Percentiles rank a stretch among this genome's conserved stretches.
Evolutionary conservation across 1,284 basidiomycete species (phyloP).

Genomic region (Porodaedalea pini): DNA sequence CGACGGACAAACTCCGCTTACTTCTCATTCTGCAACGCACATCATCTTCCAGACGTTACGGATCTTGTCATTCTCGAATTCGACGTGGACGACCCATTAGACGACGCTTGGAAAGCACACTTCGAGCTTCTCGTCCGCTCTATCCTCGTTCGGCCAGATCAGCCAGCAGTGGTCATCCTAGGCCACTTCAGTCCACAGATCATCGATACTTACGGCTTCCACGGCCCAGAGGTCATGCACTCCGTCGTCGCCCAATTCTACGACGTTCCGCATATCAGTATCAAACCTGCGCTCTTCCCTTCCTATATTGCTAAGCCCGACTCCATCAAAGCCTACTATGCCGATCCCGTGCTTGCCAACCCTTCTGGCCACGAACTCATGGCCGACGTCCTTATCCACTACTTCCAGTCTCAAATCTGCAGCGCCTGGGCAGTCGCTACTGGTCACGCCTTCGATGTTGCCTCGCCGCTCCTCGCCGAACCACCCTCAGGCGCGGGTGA

Average conservation of each 20-base stretch:
- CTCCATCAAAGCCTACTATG: conserved; percentile 69
- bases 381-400: conserved; percentile 81
- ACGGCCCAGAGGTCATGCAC: conserved; percentile 86
- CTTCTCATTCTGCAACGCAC: conserved; percentile 87
- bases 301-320: conserved; percentile 76
- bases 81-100: conserved; percentile 77
- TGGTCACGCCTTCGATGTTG: conserved; percentile 61
- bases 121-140: conserved; percentile 91
- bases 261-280: conserved; percentile 87
- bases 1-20: conserved; percentile 86
- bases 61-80: conserved; percentile 93
- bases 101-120: conserved; percentile 69
- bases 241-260: conserved; percentile 90
- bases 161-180: conserved; percentile 85
- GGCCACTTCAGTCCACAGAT: conserved; percentile 89
- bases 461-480: conserved; percentile 38
- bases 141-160: conserved; percentile 80
- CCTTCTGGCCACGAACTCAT: conserved; percentile 78
- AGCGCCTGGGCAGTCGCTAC: conserved; percentile 75
- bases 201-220: conserved; percentile 75
- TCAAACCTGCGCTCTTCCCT: conserved; percentile 79
- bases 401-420: conserved; percentile 86
- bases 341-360: conserved; percentile 82
- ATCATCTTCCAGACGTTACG: conserved; percentile 88
- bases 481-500: conserved; percentile 27